These are phyloP conservation scores for Lachnellula cervina DNA, from an alignment of 2,329 filamentous ascomycete species.

Conservation along the genomic window DNA sequence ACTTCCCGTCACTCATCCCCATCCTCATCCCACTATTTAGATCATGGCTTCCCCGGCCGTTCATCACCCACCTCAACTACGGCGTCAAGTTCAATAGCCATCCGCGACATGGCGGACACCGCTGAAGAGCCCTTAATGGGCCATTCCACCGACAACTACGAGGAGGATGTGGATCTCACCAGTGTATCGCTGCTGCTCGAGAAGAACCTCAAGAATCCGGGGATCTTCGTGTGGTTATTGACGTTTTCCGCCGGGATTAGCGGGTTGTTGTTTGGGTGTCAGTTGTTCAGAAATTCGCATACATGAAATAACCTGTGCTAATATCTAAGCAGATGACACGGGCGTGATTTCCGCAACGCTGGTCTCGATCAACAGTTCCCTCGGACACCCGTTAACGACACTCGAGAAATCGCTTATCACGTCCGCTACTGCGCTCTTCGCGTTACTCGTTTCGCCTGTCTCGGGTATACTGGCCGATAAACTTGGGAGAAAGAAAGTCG, in stretches of 20 bases:
- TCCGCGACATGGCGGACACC: conserved; percentile 24
- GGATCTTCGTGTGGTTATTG: conserved; percentile 55
- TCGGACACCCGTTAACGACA: conserved; percentile 52
- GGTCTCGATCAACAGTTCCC: conserved; percentile 56
- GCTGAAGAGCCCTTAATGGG: conserved; percentile 29
- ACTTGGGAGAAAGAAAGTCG: conserved; percentile 57
- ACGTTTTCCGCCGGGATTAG: conserved; percentile 63
- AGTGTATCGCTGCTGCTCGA: conserved; percentile 25
- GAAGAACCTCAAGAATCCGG: conserved; percentile 28
- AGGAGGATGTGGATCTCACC: conserved; percentile 16
- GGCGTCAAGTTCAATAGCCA: conserved; percentile 13
- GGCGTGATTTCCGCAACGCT: conserved; percentile 64
- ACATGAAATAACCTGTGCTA: background rate
- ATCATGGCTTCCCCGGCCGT: conserved; percentile 39
- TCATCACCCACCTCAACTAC: background rate
- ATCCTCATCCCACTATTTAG: conserved; percentile 49
- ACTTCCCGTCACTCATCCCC: conserved; percentile 6
- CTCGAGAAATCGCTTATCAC: conserved; percentile 68
- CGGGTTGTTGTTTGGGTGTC: conserved; percentile 64
- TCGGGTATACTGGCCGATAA: conserved; percentile 60
- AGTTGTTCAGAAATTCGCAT: conserved; percentile 25
- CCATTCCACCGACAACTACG: conserved; percentile 10
- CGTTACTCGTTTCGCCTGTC: conserved; percentile 58
- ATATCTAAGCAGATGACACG: conserved; percentile 22
- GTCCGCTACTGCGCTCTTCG: conserved; percentile 62